Base-by-base conservation (phyloP, 192 early-diverging fungal genomes). In the Coemansia sp. region DNA sequence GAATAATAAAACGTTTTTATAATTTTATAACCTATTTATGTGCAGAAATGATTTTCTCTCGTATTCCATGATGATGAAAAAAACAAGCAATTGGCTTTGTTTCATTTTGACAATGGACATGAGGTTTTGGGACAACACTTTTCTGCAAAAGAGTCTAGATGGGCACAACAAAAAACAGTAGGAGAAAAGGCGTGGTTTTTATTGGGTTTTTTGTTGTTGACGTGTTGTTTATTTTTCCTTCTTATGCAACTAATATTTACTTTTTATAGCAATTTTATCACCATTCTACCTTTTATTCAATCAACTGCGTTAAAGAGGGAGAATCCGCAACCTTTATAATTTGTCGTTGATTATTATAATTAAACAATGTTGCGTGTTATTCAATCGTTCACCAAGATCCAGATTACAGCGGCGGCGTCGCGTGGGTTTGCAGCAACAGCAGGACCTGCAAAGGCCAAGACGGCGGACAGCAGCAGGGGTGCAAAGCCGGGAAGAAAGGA, bases 301-400 rank as follows among this genome's bases (percentile, higher is more conserved):
- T 32, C 32, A 32, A 2, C 32, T 32, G 32, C 32, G 32, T 32
- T 32, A 32, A 32, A 32, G 32, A 32, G 32, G 32, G 32, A 26
- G 32, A 32, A 32, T 32, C 32, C 0, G 32, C 0, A 32, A 32
- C 32, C 32, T 32, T 32, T 32, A 32, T 32, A 4, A 32, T 32
- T 32, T 32, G 32, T 32, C 32, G 32, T 2, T 32, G 32, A 32
- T 0, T 1, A 2, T 2, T 32, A 32, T 32, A 32, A 0, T 40
- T 16, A 0, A 5, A 67, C 13, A 39, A 72, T 72, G 71, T 52
- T 72, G 9, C 58, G 71, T 19, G 16, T 72, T 32, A 9, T 72
- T 18, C 32, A 37, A 11, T 62, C 50, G 18, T 47, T 72, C 62
- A 38, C 64, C 43, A 60, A 15, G 21, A 50, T 67, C 15, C 18